Evolutionary conservation across 495 filamentous ascomycete genomes (phyloP).

Genomic region (Cudoniella acicularis): DNA sequence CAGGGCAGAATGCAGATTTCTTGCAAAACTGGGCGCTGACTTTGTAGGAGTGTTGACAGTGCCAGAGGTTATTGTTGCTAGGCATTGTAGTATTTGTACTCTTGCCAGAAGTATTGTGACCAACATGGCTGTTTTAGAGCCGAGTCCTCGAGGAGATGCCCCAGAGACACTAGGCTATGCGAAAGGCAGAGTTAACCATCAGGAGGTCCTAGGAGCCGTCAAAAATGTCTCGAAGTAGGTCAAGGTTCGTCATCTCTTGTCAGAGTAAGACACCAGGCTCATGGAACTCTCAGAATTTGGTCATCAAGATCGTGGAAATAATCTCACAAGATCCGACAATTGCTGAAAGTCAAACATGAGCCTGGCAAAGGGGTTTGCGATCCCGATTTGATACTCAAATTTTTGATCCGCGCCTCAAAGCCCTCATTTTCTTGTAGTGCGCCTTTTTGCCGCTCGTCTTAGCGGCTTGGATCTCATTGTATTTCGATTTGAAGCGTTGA

Average conservation of each 20-base stretch:
- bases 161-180: conserved; percentile 26
- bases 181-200: conserved; percentile 65
- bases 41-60: conserved; percentile 79
- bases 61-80: conserved; percentile 70
- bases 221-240: conserved; percentile 60
- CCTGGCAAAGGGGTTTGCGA: not conserved
- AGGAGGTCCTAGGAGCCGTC: conserved; percentile 68
- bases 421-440: conserved; percentile 64
- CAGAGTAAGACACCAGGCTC: not conserved
- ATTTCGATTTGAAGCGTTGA: conserved; percentile 66
- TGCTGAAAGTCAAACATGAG: not conserved
- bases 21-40: conserved; percentile 63
- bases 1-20: conserved; percentile 71
- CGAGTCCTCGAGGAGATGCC: conserved; percentile 59
- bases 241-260: conserved; percentile 41
- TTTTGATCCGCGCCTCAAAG: conserved; percentile 18
- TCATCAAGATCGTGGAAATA: conserved; percentile 18
- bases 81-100: conserved; percentile 67
- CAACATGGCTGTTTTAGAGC: conserved; percentile 64
- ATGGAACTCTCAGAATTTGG: conserved; percentile 12
- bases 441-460: conserved; percentile 72
- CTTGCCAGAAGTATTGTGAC: conserved; percentile 75
- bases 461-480: conserved; percentile 59
- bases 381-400: not conserved
- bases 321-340: too few species aligned